Conservation (phyloP, 2,329 filamentous ascomycete genomes). For the Trichoderma brevicompactum region DNA sequence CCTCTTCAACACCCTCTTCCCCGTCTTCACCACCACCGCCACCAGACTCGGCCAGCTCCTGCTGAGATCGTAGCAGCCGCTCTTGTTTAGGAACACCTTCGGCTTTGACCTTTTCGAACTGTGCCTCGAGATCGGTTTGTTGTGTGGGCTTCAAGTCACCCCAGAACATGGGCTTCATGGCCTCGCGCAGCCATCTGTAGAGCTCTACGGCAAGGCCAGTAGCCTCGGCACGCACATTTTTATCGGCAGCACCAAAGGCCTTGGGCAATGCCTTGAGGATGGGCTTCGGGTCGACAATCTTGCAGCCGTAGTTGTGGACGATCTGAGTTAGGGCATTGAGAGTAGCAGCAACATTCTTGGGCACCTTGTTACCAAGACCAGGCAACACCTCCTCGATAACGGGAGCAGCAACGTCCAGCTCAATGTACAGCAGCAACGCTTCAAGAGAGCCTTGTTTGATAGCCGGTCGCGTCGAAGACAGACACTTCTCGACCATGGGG, state of each 20-base stretch:
- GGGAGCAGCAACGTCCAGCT: conserved; percentile 82
- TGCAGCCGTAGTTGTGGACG: conserved; percentile 93
- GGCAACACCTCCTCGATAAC: conserved; percentile 90
- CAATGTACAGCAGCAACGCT: conserved; percentile 84
- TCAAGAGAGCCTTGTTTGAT: conserved; percentile 88
- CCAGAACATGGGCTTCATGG: conserved; percentile 99
- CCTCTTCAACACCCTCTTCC: conserved; percentile 61
- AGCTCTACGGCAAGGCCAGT: conserved; percentile 91
- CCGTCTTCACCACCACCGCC: conserved; percentile 64
- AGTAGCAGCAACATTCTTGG: conserved; percentile 77
- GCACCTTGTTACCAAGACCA: conserved; percentile 82
- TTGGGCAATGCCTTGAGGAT: conserved; percentile 87
- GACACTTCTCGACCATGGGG: conserved; percentile 87
- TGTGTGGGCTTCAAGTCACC: conserved; percentile 92
- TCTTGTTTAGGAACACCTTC: conserved; percentile 90
- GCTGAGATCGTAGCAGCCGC: conserved; percentile 83
- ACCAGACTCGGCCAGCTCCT: conserved; percentile 77
- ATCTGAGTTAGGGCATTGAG: conserved; percentile 79
- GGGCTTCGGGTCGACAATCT: conserved; percentile 89
- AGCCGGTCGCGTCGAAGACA: conserved; percentile 83
- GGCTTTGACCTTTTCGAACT: conserved; percentile 91
- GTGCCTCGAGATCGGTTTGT: conserved; percentile 88
- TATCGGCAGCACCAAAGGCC: conserved; percentile 93
- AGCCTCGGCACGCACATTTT: conserved; percentile 94
- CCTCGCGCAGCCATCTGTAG: conserved; percentile 95